A percentile compares a stretch with the other conserved stretches of the same genome.
Conservation (phyloP, 192 early-diverging fungal genomes). For the Coemansia sp. region DNA sequence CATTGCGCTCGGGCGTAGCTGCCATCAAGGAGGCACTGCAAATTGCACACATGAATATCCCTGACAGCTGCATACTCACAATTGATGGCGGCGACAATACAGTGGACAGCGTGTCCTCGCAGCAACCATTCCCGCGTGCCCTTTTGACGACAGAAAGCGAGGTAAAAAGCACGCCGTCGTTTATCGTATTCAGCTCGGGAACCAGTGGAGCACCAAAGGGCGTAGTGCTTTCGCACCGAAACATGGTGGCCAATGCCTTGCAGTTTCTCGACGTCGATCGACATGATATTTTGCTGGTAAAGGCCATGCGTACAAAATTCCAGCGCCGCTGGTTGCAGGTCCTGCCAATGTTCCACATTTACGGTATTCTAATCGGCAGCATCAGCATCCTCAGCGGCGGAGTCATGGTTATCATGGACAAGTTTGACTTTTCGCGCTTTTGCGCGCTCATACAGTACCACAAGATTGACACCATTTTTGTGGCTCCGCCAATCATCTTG, state of each 20-base stretch:
- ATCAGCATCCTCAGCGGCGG: slow-evolving; percentile 47
- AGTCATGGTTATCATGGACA: slow-evolving; percentile 69
- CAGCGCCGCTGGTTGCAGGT: slow-evolving; percentile 42
- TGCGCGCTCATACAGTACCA: slow-evolving; percentile 66
- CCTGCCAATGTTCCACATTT: slow-evolving; percentile 75
- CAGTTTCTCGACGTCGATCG: slow-evolving; percentile 56
- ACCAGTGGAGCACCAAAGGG: slow-evolving; percentile 74
- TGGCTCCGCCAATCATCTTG: slow-evolving; percentile 68
- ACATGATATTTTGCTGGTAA: slow-evolving; percentile 11
- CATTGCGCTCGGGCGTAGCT: slow-evolving; percentile 25
- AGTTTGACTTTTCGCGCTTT: slow-evolving; percentile 68
- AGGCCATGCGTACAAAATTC: slow-evolving; percentile 8
- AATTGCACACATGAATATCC: slow-evolving; percentile 19
- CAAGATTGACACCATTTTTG: slow-evolving; percentile 61
- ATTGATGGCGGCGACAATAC: slow-evolving; percentile 16
- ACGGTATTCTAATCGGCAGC: slow-evolving; percentile 59
- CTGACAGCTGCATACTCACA: slow-evolving; percentile 30
- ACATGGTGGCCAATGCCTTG: slow-evolving; percentile 73
- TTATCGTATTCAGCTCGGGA: slow-evolving; percentile 51
- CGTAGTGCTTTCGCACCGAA: slow-evolving; percentile 74
- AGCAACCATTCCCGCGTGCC: slow-evolving; percentile 34
- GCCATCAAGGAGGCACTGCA: slow-evolving; percentile 26
- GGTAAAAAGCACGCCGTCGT: slow-evolving; percentile 26
- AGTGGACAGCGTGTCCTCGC: slow-evolving; percentile 10
- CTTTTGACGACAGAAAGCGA: slow-evolving; percentile 17